Percentiles rank a stretch among this genome's conserved stretches.
Conservation (phyloP, 192 early-diverging fungal species). For the Umbelopsis isabellina region DNA sequence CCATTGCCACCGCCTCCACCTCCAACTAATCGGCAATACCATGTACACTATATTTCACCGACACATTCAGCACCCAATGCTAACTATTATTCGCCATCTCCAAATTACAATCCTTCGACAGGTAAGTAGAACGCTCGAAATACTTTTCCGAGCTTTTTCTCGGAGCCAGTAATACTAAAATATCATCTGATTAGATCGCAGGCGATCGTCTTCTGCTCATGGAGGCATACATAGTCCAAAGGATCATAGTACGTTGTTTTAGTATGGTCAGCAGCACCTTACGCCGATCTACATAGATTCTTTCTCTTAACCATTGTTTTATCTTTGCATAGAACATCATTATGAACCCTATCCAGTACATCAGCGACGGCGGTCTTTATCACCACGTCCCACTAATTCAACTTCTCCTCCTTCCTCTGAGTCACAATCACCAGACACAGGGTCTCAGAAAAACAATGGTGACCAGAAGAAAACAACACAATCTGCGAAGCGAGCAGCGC, state of each 20-base stretch:
- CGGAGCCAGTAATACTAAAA: background rate
- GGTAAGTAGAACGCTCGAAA: background rate
- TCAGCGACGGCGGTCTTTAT: constrained; percentile 7
- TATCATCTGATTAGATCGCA: constrained; percentile 17
- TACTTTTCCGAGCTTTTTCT: no score
- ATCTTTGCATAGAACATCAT: background rate
- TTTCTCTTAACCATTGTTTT: background rate
- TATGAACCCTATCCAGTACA: background rate
- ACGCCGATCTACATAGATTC: background rate
- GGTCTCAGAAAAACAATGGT: background rate
- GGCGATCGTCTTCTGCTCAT: constrained; percentile 9
- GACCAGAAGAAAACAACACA: constrained; percentile 1
- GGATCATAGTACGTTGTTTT: background rate
- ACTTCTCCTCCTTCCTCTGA: constrained; percentile 6
- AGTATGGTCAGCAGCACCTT: background rate
- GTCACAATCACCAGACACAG: background rate
- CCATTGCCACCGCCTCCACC: constrained; percentile 15
- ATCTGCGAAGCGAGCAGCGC: constrained; percentile 77
- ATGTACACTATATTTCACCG: constrained; percentile 9
- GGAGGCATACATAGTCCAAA: constrained; percentile 4
- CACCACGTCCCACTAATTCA: background rate
- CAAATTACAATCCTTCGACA: background rate
- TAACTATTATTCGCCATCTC: background rate
- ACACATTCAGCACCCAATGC: background rate
- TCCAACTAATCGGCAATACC: constrained; percentile 17